A percentile compares a stretch with the other conserved stretches of the same genome.
These are phyloP conservation scores for Dryas drummondii DNA, from an alignment of 306 rosid species.

Conservation along the genomic window DNA sequence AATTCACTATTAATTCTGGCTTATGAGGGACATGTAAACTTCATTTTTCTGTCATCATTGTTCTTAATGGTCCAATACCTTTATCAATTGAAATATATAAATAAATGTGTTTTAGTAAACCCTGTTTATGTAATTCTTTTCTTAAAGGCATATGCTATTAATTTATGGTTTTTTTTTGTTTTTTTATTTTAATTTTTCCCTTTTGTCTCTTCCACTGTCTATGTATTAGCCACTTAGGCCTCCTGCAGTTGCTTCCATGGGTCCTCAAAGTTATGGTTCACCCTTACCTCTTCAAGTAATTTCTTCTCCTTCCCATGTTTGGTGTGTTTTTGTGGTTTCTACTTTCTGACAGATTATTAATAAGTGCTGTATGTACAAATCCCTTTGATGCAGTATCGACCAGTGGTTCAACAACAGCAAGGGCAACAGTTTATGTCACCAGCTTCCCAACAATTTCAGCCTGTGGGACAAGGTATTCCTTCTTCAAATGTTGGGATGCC, in stretches of 20 bases:
- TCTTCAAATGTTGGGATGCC: slow-evolving; percentile 69
- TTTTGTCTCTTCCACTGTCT: not conserved
- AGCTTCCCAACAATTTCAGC: slow-evolving; percentile 71
- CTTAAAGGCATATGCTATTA: not conserved
- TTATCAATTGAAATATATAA: not conserved
- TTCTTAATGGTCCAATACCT: not conserved
- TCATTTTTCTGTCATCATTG: not conserved
- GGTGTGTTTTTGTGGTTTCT: slow-evolving; percentile 18
- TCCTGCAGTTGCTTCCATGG: slow-evolving; percentile 36
- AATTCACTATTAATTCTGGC: not conserved
- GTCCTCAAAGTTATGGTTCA: slow-evolving; percentile 44
- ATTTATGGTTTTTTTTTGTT: not conserved
- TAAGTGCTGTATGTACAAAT: slow-evolving; percentile 19
- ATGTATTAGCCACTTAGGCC: slow-evolving; percentile 30
- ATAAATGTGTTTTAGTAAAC: not conserved
- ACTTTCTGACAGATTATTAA: slow-evolving; percentile 13
- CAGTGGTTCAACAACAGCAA: slow-evolving; percentile 67
- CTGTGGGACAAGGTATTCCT: slow-evolving; percentile 63
- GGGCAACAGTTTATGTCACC: slow-evolving; percentile 68
- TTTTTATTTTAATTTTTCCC: too few relatives aligned
- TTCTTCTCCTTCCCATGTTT: slow-evolving; percentile 12
- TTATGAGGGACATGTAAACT: not conserved
- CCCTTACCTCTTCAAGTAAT: slow-evolving; percentile 27
- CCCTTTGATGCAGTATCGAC: slow-evolving; percentile 65
- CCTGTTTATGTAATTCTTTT: not conserved